A percentile compares a stretch with the other conserved stretches of the same genome.
Evolutionary conservation across 2,329 filamentous ascomycete genomes (phyloP).

Genomic region (Beauveria australis): DNA sequence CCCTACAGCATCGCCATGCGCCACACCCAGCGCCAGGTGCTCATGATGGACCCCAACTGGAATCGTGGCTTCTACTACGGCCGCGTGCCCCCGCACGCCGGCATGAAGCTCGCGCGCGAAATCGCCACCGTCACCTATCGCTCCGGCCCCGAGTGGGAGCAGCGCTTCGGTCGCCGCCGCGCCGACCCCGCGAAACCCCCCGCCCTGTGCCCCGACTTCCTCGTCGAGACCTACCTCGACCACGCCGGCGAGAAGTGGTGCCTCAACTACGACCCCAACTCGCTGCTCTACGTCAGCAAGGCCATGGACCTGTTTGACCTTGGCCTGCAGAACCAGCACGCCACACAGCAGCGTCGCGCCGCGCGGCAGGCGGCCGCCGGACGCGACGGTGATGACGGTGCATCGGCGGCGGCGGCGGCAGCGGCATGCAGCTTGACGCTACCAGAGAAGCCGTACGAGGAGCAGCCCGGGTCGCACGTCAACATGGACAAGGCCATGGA

Average conservation of each 20-base stretch:
- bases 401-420: conserved; percentile 32
- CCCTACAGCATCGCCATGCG: conserved; percentile 99
- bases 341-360: conserved; percentile 52
- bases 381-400: too few species aligned
- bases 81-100: conserved; percentile 78
- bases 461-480: conserved; percentile 52
- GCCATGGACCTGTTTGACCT: conserved; percentile 98
- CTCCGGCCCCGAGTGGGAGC: conserved; percentile 95
- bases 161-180: conserved; percentile 78
- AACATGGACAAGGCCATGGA: conserved; percentile 17
- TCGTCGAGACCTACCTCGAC: conserved; percentile 97
- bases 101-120: conserved; percentile 96
- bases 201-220: conserved; percentile 90
- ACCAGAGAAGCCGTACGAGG: conserved; percentile 76
- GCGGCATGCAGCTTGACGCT: conserved; percentile 67
- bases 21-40: conserved; percentile 90
- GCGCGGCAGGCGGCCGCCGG: conserved; percentile 47
- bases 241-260: conserved; percentile 98
- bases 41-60: conserved; percentile 99
- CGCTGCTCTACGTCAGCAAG: conserved; percentile 91
- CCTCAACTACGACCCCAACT: conserved; percentile 92
- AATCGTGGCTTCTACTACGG: conserved; percentile 91
- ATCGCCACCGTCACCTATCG: conserved; percentile 97
- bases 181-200: conserved; percentile 82
- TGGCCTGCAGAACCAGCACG: conserved; percentile 60